phyloP scores from a whole-genome alignment of 768 basidiomycete genomes.

The Cystobasidium ongulense region DNA sequence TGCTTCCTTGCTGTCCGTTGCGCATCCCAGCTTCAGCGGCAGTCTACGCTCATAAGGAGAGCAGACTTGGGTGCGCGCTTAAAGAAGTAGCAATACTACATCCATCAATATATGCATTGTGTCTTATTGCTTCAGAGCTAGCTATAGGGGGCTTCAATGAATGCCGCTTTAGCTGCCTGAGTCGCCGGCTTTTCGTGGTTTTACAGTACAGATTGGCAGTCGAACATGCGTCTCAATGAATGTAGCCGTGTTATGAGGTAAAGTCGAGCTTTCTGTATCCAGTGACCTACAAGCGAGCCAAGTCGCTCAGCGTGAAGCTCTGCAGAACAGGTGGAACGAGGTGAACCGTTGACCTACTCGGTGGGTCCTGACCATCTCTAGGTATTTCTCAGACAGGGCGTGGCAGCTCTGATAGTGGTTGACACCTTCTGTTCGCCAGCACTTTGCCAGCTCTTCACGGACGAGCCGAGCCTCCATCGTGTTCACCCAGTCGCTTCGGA shows the following conservation, averaged over 20 bases:
- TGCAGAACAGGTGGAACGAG: not conserved
- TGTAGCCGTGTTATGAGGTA: conserved; percentile 30
- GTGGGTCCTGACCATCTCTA: conserved; percentile 66
- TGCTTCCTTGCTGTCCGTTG: no score
- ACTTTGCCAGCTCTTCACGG: conserved; percentile 75
- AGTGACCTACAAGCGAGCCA: conserved; percentile 56
- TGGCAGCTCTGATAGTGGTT: conserved; percentile 85
- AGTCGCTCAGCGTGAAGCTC: not conserved
- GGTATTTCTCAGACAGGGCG: conserved; percentile 73
- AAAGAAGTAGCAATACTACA: no score
- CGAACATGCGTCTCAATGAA: no score
- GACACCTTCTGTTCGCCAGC: conserved; percentile 78
- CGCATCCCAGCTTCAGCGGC: no score
- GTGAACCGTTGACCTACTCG: conserved; percentile 54
- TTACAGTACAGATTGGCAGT: no score
- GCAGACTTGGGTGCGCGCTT: no score
- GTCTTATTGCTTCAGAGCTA: no score
- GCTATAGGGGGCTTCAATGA: no score
- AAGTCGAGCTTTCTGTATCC: conserved; percentile 74
- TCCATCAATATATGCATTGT: no score
- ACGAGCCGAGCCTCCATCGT: conserved; percentile 87
- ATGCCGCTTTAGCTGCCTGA: no score
- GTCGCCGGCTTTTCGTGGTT: no score
- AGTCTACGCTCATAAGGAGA: no score
- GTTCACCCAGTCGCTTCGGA: conserved; percentile 64